phyloP scores from a whole-genome alignment of 768 basidiomycete species.

The Cystobasidium tubakii region DNA sequence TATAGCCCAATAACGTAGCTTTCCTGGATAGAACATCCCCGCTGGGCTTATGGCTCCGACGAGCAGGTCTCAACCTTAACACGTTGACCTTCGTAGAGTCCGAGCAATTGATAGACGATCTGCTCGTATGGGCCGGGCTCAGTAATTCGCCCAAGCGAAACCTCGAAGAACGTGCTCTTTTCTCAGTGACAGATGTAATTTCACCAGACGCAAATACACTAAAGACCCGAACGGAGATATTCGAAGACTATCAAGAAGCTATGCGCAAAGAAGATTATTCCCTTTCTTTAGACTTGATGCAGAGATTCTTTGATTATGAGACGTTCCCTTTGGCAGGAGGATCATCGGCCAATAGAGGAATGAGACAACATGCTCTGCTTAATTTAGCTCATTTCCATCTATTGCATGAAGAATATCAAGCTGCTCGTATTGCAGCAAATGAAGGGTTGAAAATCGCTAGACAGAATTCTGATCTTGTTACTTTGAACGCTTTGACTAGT shows the following conservation, averaged over 20 bases:
- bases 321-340: conserved; percentile 9
- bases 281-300: background rate
- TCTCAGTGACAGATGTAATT: background rate
- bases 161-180: background rate
- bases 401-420: background rate
- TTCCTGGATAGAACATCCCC: conserved; percentile 33
- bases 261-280: conserved; percentile 21
- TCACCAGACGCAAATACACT: background rate
- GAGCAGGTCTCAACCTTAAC: conserved; percentile 18
- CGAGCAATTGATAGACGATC: background rate
- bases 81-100: background rate
- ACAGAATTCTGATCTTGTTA: conserved; percentile 15
- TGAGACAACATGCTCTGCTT: conserved; percentile 33
- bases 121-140: background rate
- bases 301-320: conserved; percentile 29
- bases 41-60: conserved; percentile 16
- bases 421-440: background rate
- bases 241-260: conserved; percentile 1
- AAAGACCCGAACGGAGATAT: background rate
- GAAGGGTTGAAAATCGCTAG: conserved; percentile 24
- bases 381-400: conserved; percentile 27
- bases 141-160: background rate
- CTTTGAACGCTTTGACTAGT: conserved; percentile 22
- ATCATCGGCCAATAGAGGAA: conserved; percentile 11
- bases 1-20: conserved; percentile 16